These are phyloP conservation scores for Akanthomyces muscarius DNA, from an alignment of 2,329 filamentous ascomycete species.

Conservation along the genomic window DNA sequence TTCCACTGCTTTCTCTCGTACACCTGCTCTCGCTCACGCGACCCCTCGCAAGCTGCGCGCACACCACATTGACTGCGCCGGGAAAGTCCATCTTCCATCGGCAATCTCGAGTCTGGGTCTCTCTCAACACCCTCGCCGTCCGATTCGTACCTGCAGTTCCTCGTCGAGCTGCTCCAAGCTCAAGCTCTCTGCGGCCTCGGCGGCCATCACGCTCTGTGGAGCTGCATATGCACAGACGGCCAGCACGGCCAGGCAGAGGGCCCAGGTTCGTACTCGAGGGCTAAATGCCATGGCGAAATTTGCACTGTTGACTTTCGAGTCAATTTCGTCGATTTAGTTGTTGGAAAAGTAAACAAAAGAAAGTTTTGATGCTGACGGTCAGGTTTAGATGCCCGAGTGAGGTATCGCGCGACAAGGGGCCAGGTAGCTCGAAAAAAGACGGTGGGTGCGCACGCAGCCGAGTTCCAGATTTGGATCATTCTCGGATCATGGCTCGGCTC, in stretches of 20 bases:
- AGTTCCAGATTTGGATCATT: slow-evolving; percentile 4
- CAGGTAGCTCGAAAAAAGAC: neutral
- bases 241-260: slow-evolving; percentile 29
- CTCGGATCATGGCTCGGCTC: slow-evolving; percentile 15
- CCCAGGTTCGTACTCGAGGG: slow-evolving; percentile 19
- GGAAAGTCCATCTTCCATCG: neutral
- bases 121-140: neutral
- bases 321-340: too few species aligned
- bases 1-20: neutral
- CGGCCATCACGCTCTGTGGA: slow-evolving; percentile 24
- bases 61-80: neutral
- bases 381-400: neutral
- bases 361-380: neutral
- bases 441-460: neutral
- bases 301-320: too few species aligned
- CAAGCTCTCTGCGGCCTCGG: slow-evolving; percentile 33
- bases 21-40: slow-evolving; percentile 1
- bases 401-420: neutral
- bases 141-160: slow-evolving; percentile 58
- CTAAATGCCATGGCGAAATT: slow-evolving; percentile 9
- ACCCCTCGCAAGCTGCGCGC: neutral
- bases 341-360: neutral
- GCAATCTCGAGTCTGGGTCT: neutral
- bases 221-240: slow-evolving; percentile 25
- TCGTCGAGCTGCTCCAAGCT: slow-evolving; percentile 67